Conservation (phyloP, 306 rosid genomes). For the Sphenostylis stenocarpa region DNA sequence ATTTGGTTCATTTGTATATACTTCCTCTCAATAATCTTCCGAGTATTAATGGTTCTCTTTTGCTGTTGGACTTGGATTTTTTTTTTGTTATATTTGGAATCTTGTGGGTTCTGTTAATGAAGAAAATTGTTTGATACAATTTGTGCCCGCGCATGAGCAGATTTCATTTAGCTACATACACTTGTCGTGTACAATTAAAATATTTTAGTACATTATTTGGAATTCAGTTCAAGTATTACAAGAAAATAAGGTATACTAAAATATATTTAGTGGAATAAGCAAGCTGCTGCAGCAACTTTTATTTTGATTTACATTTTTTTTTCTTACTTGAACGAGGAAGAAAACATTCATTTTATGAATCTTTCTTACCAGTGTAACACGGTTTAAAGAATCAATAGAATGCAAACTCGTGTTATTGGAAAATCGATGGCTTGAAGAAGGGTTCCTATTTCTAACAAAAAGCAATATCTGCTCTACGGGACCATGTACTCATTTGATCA, state of each 20-base stretch:
- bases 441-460: background rate
- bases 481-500: conserved; percentile 11
- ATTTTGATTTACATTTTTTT: background rate
- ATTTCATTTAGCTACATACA: background rate
- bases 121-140: background rate
- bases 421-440: background rate
- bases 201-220: background rate
- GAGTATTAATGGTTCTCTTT: background rate
- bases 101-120: background rate
- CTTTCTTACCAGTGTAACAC: too few species aligned
- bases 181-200: background rate
- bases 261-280: background rate
- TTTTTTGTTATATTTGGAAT: conserved; percentile 7
- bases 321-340: background rate
- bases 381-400: background rate
- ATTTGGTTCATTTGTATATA: conserved; percentile 53
- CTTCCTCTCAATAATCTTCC: conserved; percentile 27
- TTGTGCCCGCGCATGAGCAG: background rate
- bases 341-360: background rate
- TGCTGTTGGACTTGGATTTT: conserved; percentile 26
- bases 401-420: background rate
- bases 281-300: background rate
- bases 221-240: background rate
- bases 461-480: background rate
- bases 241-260: background rate